These are phyloP conservation scores for Phaffia tasmanica DNA, from an alignment of 768 basidiomycete genomes.

Conservation along the genomic window DNA sequence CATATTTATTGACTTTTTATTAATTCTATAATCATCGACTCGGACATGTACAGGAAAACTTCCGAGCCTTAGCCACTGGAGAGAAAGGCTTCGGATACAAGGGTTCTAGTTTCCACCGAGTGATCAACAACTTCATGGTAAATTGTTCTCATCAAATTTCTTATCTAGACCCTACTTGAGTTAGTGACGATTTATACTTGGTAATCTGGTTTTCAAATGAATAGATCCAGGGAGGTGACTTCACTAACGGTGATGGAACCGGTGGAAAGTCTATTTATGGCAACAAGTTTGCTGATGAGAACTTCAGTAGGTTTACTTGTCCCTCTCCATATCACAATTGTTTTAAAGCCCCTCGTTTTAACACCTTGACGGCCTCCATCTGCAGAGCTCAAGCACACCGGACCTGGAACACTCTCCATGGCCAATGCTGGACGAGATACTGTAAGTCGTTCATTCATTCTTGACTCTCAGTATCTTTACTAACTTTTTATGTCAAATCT, in stretches of 20 bases:
- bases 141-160: not conserved
- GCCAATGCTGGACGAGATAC: slow-evolving; percentile 76
- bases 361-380: not conserved
- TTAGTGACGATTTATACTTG: not conserved
- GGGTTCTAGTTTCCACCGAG: slow-evolving; percentile 90
- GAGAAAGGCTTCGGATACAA: slow-evolving; percentile 80
- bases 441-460: slow-evolving; percentile 65
- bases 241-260: slow-evolving; percentile 47
- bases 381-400: slow-evolving; percentile 91
- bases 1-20: not conserved
- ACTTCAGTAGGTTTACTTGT: slow-evolving; percentile 53
- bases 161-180: not conserved
- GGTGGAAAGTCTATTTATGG: slow-evolving; percentile 34
- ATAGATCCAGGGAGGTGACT: slow-evolving; percentile 95
- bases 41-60: slow-evolving; percentile 51
- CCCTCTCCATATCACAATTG: not conserved
- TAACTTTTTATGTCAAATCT: slow-evolving; percentile 2
- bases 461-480: slow-evolving; percentile 56
- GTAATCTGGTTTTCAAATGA: slow-evolving; percentile 31
- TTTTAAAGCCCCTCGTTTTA: not conserved
- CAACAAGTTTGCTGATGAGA: slow-evolving; percentile 77
- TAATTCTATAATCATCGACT: not conserved
- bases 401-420: slow-evolving; percentile 77
- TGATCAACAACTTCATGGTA: slow-evolving; percentile 36
- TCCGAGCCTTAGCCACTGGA: slow-evolving; percentile 82